Percentiles rank a stretch among this genome's conserved stretches.
Conservation (phyloP, 257 asterid species). For the Solanum rostratum region DNA sequence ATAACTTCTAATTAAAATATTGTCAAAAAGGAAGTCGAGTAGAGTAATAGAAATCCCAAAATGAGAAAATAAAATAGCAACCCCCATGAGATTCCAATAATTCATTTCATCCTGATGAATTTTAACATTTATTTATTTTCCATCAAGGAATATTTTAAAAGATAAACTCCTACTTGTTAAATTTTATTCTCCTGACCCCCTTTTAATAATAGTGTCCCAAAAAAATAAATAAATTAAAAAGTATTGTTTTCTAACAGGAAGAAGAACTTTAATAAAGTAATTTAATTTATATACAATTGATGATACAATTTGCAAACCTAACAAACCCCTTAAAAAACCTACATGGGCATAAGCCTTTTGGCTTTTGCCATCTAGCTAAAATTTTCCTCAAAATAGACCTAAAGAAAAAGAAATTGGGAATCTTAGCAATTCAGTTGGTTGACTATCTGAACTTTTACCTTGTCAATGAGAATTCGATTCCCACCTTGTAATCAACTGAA, state of each 20-base stretch:
- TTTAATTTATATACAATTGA: not conserved
- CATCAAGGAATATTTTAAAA: not conserved
- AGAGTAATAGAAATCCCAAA: not conserved
- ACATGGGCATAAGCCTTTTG: not conserved
- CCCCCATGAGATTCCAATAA: not conserved
- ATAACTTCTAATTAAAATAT: not conserved
- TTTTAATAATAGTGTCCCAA: not conserved
- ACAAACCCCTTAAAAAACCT: not conserved
- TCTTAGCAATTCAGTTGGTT: not conserved
- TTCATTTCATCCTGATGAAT: not conserved
- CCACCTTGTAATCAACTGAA: not conserved
- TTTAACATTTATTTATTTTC: not conserved
- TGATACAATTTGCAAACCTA: not conserved
- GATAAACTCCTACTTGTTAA: not conserved
- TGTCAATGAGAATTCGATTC: not conserved
- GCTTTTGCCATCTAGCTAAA: not conserved
- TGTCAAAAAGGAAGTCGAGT: not conserved
- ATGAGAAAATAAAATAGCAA: not conserved
- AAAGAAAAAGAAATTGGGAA: not conserved
- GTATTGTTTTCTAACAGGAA: not conserved
- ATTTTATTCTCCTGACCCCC: not conserved
- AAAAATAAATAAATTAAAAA: not conserved
- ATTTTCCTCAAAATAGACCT: not conserved
- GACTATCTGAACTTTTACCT: not conserved
- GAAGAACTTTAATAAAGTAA: not conserved